Evolutionary conservation across 805 yeast genomes (phyloP), one percentile per base, ranked within the genome.

Genomic region (Candida ficus): DNA sequence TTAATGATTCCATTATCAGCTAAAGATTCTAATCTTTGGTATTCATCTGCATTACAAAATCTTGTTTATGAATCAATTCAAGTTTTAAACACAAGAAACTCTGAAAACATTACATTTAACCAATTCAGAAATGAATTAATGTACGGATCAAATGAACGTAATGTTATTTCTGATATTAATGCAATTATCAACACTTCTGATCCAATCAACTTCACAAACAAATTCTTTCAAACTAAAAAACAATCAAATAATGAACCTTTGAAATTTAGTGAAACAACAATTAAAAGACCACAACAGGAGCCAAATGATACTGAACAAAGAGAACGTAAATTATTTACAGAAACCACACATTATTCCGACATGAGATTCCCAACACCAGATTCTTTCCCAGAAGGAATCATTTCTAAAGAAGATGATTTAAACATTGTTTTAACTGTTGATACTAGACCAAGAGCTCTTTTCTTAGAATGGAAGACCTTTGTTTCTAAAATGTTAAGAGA

Each of bases 1-100:
- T 52, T 86, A 18, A 66, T 75, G 33, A 56, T 86, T 10, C 91
- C 95, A 0, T 21, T 85, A 9, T 54, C 58, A n/a, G 8, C 44
- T 0, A 20, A 41, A 13, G 44, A 41, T 23, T 5, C 22, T 1
- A 63, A 62, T 42, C 37, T 53, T 14, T 79, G 83, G 83, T 66
- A 71, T 26, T 46, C 57, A 5, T 57, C 70, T 0, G 58, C 68
- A 9, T 44, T 66, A 30, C 63, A 68, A 42, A 44, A 64, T 35
- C 44, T 71, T 23, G 61, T 63, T 22, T 65, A 71, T 58, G 86
- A 78, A 49, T 48, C 75, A 26, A 53, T 67, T 22, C 67, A 68
- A 45, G 41, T 67, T 2, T 43, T 73, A 21, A 61, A 66, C n/a
- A 51, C 71, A 37, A 70, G 73, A 36, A 54, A 64, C 10, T 43